Percentiles rank a stretch among this genome's conserved stretches.
phyloP scores from a whole-genome alignment of 768 basidiomycete species.

The Leccinellum albellum region DNA sequence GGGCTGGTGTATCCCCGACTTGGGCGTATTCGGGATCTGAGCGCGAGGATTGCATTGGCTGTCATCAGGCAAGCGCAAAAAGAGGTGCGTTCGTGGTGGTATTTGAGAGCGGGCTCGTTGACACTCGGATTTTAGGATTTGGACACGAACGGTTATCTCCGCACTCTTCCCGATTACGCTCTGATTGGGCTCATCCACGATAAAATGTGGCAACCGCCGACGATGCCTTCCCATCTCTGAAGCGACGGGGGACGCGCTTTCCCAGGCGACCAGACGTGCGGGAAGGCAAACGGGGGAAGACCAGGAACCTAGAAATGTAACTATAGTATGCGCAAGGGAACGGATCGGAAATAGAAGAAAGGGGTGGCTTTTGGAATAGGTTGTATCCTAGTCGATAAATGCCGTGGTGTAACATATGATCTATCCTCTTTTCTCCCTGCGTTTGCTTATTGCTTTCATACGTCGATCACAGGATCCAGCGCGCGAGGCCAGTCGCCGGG shows the following conservation, averaged over 20 bases:
- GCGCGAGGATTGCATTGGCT: slow-evolving; percentile 55
- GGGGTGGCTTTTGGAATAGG: background rate
- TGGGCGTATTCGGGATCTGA: slow-evolving; percentile 61
- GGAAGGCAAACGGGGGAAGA: too few species aligned
- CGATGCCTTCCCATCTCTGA: slow-evolving; percentile 16
- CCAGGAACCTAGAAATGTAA: background rate
- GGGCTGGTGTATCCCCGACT: slow-evolving; percentile 69
- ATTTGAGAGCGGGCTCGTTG: background rate
- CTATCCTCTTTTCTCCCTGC: background rate
- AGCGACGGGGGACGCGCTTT: background rate
- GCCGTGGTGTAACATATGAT: background rate
- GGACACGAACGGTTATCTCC: slow-evolving; percentile 45
- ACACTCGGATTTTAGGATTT: slow-evolving; percentile 20
- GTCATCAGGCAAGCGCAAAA: slow-evolving; percentile 63
- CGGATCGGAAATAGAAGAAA: too few species aligned
- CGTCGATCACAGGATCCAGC: slow-evolving; percentile 19
- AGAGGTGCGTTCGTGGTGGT: slow-evolving; percentile 39
- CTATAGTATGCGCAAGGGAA: background rate
- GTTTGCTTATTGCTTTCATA: background rate
- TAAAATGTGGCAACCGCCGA: slow-evolving; percentile 54
- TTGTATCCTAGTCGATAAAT: background rate
- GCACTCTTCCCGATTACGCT: slow-evolving; percentile 44
- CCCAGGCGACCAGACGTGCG: background rate
- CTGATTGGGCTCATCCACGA: slow-evolving; percentile 48
- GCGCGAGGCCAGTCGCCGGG: background rate